Percentiles rank a stretch among this genome's conserved stretches.
These are phyloP conservation scores for Takashimella tepidaria DNA, from an alignment of 1,284 basidiomycete species.

Conservation along the genomic window DNA sequence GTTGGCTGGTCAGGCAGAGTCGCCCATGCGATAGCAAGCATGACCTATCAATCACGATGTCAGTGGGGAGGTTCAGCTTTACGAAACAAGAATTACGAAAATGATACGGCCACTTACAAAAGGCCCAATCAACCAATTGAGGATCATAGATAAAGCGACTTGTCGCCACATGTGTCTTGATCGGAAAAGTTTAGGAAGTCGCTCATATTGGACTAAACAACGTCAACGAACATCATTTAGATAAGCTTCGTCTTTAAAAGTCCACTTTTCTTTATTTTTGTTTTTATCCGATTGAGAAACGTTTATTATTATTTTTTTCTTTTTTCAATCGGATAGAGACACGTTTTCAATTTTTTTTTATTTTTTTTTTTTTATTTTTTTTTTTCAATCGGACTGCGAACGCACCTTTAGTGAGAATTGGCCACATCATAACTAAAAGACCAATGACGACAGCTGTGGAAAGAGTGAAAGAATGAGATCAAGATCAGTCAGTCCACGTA, in stretches of 20 bases:
- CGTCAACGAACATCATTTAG: neutral
- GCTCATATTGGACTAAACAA: constrained; percentile 63
- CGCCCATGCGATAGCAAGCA: constrained; percentile 80
- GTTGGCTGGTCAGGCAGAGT: constrained; percentile 68
- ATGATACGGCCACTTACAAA: constrained; percentile 50
- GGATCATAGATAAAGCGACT: constrained; percentile 61
- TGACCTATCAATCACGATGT: constrained; percentile 48
- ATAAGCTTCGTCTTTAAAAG: no score
- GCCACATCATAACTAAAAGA: constrained; percentile 88
- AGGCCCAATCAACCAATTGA: constrained; percentile 80
- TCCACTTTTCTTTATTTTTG: no score
- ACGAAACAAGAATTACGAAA: no score
- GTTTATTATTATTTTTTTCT: no score
- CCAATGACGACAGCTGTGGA: constrained; percentile 70
- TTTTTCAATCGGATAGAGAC: no score
- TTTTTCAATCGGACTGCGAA: no score
- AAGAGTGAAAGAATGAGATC: no score
- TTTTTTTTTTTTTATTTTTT: no score
- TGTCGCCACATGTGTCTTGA: constrained; percentile 63
- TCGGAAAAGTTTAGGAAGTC: constrained; percentile 58
- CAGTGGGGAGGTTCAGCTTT: no score
- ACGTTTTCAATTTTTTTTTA: no score
- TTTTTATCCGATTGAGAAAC: no score
- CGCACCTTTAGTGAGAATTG: constrained; percentile 53
- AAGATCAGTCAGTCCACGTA: no score